Percentiles rank a stretch among this genome's conserved stretches.
phyloP scores from a whole-genome alignment of 2,329 filamentous ascomycete genomes.

The Verticillium nonalfalfae region DNA sequence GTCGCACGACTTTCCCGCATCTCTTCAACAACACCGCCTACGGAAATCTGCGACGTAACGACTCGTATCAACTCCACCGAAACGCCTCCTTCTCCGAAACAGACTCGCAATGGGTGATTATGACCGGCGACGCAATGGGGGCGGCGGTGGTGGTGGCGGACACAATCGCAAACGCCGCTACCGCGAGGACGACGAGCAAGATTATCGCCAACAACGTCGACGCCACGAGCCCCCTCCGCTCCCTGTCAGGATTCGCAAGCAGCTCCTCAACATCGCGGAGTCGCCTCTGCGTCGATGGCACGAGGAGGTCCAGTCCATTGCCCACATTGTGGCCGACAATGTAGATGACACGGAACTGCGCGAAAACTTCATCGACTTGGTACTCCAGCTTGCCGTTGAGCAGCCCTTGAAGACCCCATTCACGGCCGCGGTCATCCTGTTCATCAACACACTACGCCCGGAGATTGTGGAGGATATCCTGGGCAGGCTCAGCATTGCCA shows the following conservation, averaged over 20 bases:
- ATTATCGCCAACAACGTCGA: constrained; percentile 66
- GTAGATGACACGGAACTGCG: constrained; percentile 79
- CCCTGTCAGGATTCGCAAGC: constrained; percentile 66
- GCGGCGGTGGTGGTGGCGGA: constrained; percentile 35
- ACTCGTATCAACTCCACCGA: not conserved
- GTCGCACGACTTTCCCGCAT: constrained; percentile 6
- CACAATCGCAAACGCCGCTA: constrained; percentile 71
- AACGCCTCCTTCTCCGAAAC: not conserved
- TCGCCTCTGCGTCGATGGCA: constrained; percentile 71
- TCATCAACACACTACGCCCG: constrained; percentile 70
- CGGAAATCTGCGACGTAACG: not conserved
- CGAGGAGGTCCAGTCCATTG: constrained; percentile 70
- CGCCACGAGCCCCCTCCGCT: constrained; percentile 66
- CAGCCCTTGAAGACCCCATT: constrained; percentile 99
- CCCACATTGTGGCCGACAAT: constrained; percentile 72
- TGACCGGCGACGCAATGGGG: constrained; percentile 46
- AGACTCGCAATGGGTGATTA: constrained; percentile 49
- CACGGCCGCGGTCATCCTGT: constrained; percentile 74
- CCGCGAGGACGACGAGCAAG: constrained; percentile 76
- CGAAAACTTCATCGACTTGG: constrained; percentile 64
- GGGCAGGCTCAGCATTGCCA: constrained; percentile 48
- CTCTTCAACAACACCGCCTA: not conserved
- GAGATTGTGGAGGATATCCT: constrained; percentile 70
- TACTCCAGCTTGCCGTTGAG: constrained; percentile 73
- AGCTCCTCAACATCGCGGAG: constrained; percentile 75